Base-by-base conservation (phyloP, 768 basidiomycete species). In the Strobilomyces confusus region DNA sequence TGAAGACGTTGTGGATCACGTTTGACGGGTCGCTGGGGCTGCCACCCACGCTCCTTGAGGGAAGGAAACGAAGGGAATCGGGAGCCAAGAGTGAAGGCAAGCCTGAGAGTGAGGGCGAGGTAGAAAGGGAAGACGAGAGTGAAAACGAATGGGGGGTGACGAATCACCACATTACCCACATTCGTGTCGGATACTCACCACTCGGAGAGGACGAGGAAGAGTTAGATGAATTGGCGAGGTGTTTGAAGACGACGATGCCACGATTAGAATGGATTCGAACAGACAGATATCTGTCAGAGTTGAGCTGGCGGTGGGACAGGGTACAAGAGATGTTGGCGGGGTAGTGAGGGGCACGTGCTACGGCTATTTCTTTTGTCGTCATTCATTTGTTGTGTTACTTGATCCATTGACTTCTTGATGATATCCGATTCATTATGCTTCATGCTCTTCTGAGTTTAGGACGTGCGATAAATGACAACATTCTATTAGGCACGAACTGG, bases 181-280 rank as follows among this genome's bases (percentile, higher is more conserved):
- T 66, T 11, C 38, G 44, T 13, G 61, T 66, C 1, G 65, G 63
- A 13, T 58, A 67, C 50, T 66, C 65, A 13, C 63, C 61, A 19
- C 48, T 67, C 2, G 56, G 14, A 26, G 65, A 63, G 17, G 52
- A 55, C 34, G 47, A 51, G 3, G 4, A 52, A 9, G 52, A 2
- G 32, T 26, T 49, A 15, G 36, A 48, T 15, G 49, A 30, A 0
- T 34, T 66, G 13, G 56, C 63, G 29, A 48, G 32, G 32, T 63
- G 63, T 56, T 49, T 66, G 25, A 45, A 42, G 14, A 23, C 50
- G 23, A 36, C 60, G 32, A 67, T 66, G 58, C 65, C 65, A 2
- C 58, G 60, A 14, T 19, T 66, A 34, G 63, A 61, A 43, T 57
- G 22, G 43, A 58, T 66, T 22, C 41, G 36, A 12, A n/a, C 48